These are phyloP conservation scores for Calonectria crousiana DNA, from an alignment of 2,329 filamentous ascomycete genomes.

Conservation along the genomic window DNA sequence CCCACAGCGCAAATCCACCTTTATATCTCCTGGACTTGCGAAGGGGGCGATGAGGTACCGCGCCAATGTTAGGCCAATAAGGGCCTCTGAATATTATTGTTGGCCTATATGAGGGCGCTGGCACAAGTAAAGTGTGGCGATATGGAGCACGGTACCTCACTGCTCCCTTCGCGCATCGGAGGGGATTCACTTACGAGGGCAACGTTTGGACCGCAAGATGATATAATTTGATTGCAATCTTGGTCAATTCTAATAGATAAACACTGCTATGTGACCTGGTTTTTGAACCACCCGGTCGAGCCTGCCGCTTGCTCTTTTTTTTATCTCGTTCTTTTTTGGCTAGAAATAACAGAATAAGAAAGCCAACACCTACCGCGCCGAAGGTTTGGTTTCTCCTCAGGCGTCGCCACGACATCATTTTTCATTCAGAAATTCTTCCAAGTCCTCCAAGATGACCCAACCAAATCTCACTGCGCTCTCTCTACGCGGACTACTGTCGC, in stretches of 20 bases:
- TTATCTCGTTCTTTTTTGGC: no score
- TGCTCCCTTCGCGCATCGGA: no score
- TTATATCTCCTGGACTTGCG: no score
- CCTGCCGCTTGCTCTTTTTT: no score
- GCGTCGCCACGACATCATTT: not conserved
- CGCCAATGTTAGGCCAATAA: no score
- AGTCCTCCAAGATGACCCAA: not conserved
- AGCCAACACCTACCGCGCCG: not conserved
- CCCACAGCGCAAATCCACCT: not conserved
- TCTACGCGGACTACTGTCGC: not conserved
- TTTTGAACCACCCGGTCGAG: not conserved
- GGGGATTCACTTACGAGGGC: not conserved
- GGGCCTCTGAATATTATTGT: no score
- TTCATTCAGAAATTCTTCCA: not conserved
- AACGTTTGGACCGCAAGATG: not conserved
- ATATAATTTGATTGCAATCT: not conserved
- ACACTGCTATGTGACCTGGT: not conserved
- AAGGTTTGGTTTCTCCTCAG: not conserved
- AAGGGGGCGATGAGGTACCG: no score
- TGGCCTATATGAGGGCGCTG: no score
- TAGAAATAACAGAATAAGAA: not conserved
- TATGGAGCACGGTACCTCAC: no score
- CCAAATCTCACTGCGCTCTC: not conserved
- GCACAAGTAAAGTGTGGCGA: no score
- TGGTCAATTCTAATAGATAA: not conserved